Evolutionary conservation across 441 rosid genomes (phyloP), one percentile per base, ranked within the genome.

Genomic region (Arabidopsis hybrid): DNA sequence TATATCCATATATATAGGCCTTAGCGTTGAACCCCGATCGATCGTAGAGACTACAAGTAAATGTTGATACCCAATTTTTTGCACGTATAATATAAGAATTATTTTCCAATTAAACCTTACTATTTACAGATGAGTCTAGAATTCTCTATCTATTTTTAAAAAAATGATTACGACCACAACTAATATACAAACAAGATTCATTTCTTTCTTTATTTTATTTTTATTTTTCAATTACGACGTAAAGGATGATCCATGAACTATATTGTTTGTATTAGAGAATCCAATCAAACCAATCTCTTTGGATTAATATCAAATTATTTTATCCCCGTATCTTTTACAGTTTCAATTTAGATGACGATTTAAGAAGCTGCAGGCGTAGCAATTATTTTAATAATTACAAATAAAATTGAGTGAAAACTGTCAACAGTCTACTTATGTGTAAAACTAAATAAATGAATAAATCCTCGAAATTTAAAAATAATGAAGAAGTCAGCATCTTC

Each of bases 261-360:
- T 50, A 16, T 35, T 18, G 10, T 43, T 67, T 60, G 68, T 67
- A 75, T 42, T 18, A 67, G 50, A 43, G 63, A 67, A 60, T 60
- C 69, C 69, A 52, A 11, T 40, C 10, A n/a, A 57, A 65, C 42
- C 71, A 73, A 73, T 36, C 60, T 47, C 35, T 9, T 32, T 56
- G 18, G 29, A 35, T 9, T 60, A 34, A 8, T 45, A 40, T 67
- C 62, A 3, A 31, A 32, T 74, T 34, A 35, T 40, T 43, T 52
- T 51, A 34, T 51, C n/a, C 39, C 34, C 58, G 9, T 64, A 67
- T 75, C 73, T 60, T 67, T 42, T 74, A 74, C 62, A 1, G 32
- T 75, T 74, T 74, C 62, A 74, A 58, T 49, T 50, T 8, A 32
- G 62, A 50, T 74, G 49, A 73, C 45, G 60, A 74, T 51, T 56